Conservation (phyloP, 169 alveolate genomes). For the Plasmodium relictum region DNA sequence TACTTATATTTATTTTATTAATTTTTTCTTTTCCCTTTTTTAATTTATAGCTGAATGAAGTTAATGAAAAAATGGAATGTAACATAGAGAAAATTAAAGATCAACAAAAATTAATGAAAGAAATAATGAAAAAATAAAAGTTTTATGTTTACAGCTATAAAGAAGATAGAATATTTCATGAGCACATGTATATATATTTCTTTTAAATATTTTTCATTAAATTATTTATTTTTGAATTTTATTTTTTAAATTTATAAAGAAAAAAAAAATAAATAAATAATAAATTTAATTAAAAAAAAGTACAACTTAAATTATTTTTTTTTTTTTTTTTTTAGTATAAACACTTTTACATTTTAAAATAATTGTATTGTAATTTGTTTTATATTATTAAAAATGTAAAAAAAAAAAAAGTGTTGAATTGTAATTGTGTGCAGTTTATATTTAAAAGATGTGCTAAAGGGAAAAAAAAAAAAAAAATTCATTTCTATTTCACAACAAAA, state of each 20-base stretch:
- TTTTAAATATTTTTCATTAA: conserved; percentile 4
- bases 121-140: conserved; percentile 66
- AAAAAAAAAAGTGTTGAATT: too few relatives aligned
- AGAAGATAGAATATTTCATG: too few relatives aligned
- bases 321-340: too few relatives aligned
- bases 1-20: not conserved
- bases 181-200: not conserved
- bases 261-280: conserved; percentile 6
- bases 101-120: conserved; percentile 76
- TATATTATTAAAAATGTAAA: too few relatives aligned
- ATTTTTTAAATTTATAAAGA: conserved; percentile 33
- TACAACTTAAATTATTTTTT: not conserved
- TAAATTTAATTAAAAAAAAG: conserved; percentile 1
- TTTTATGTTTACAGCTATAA: not conserved
- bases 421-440: conserved; percentile 56
- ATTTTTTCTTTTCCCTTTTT: conserved; percentile 1
- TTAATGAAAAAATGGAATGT: conserved; percentile 72
- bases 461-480: too few relatives aligned
- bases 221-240: conserved; percentile 26
- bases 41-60: conserved; percentile 45
- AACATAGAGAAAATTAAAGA: conserved; percentile 75
- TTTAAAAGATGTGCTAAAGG: conserved; percentile 2
- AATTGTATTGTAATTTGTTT: too few relatives aligned
- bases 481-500: not conserved
- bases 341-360: too few relatives aligned